These are phyloP conservation scores for Podila minutissima DNA, from an alignment of 192 early-diverging fungal genomes.

Conservation along the genomic window DNA sequence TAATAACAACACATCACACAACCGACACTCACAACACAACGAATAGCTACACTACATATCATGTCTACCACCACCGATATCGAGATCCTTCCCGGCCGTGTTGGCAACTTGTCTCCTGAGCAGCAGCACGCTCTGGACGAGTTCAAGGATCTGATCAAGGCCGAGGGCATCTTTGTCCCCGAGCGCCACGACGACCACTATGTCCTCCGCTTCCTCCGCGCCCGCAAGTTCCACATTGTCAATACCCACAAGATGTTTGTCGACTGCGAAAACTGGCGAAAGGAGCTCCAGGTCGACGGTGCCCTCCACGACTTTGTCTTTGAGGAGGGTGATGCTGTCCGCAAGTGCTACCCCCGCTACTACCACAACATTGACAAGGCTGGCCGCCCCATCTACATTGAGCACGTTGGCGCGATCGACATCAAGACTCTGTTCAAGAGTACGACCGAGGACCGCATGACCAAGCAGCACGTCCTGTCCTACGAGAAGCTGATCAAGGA, in stretches of 20 bases:
- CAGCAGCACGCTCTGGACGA: constrained; percentile 62
- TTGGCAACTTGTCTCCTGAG: constrained; percentile 70
- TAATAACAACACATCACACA: constrained; percentile 6
- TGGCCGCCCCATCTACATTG: constrained; percentile 80
- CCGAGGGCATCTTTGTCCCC: constrained; percentile 63
- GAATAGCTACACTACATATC: neutral
- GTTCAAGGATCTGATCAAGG: constrained; percentile 67
- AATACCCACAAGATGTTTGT: constrained; percentile 78
- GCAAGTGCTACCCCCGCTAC: constrained; percentile 75
- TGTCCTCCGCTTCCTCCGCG: constrained; percentile 79
- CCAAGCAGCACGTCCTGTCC: constrained; percentile 77
- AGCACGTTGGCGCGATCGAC: constrained; percentile 74
- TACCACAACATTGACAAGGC: constrained; percentile 83
- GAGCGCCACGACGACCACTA: constrained; percentile 71
- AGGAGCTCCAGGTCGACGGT: constrained; percentile 67
- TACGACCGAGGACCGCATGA: constrained; percentile 75
- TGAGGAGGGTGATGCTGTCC: constrained; percentile 69
- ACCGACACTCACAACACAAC: constrained; percentile 12
- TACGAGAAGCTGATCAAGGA: constrained; percentile 74
- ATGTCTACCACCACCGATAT: constrained; percentile 12
- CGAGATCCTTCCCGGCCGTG: constrained; percentile 57
- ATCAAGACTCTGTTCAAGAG: constrained; percentile 68
- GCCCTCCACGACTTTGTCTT: constrained; percentile 69
- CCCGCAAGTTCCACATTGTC: constrained; percentile 73
- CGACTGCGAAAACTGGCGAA: constrained; percentile 73